phyloP scores from a whole-genome alignment of 2,329 filamentous ascomycete genomes.

The Aspergillus pseudoglaucus region DNA sequence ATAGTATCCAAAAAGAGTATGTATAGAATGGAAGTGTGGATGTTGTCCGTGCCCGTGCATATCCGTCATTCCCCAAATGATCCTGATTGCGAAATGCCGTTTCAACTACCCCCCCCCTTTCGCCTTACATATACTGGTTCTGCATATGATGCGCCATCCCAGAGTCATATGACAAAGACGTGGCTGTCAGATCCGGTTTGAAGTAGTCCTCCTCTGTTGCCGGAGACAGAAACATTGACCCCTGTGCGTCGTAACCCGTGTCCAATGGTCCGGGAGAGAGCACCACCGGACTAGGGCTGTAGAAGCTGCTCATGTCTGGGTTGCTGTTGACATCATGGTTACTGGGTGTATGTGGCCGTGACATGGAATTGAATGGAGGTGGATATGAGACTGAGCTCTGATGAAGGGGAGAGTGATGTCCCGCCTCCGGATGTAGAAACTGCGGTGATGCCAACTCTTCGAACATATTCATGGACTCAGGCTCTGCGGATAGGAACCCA shows the following conservation, averaged over 20 bases:
- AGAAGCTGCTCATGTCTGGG: conserved; percentile 13
- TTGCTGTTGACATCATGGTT: conserved; percentile 1
- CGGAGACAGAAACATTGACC: conserved; percentile 19
- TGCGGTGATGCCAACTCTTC: conserved; percentile 8
- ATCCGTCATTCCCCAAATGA: no score
- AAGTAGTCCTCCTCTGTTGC: conserved; percentile 14
- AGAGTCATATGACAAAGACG: conserved; percentile 6
- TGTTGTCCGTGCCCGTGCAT: no score
- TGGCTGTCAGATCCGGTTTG: conserved; percentile 11
- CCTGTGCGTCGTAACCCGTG: conserved; percentile 15
- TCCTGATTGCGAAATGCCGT: no score
- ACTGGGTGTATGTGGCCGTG: conserved; percentile 13
- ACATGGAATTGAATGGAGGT: conserved; percentile 24
- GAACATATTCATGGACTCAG: conserved; percentile 18
- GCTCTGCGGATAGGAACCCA: conserved; percentile 21
- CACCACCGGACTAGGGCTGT: conserved; percentile 17
- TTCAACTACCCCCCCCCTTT: no score
- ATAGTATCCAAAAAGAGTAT: no score
- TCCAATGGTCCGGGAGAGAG: conserved; percentile 20
- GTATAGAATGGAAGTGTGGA: no score
- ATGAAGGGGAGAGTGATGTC: conserved; percentile 19
- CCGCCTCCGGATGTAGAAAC: conserved; percentile 3
- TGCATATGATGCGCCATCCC: conserved; percentile 23
- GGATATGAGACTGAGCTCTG: conserved; percentile 28
- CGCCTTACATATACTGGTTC: background rate